Evolutionary conservation across 2,329 filamentous ascomycete species (phyloP).

Genomic region (Fusarium oligoseptatum): DNA sequence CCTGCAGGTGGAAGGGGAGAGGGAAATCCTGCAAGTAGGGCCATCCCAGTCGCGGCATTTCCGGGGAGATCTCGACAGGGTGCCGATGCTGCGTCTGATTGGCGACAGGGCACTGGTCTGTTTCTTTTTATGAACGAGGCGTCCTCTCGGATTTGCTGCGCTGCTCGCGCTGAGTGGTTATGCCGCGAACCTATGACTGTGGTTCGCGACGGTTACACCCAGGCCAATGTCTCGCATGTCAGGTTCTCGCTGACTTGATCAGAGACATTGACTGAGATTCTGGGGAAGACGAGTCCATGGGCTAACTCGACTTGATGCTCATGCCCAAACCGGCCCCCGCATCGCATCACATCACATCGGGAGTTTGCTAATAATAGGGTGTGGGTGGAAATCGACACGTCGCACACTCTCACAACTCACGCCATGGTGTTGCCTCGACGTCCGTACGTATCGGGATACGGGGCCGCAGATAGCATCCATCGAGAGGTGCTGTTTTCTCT

Average conservation of each 20-base stretch:
- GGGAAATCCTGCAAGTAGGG: slow-evolving; percentile 22
- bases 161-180: slow-evolving; percentile 13
- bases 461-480: slow-evolving; percentile 8
- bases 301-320: slow-evolving; percentile 9
- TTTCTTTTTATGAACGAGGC: slow-evolving; percentile 19
- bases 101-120: slow-evolving; percentile 20
- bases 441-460: slow-evolving; percentile 6
- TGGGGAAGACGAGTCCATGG: slow-evolving; percentile 7
- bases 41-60: slow-evolving; percentile 44
- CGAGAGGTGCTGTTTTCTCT: not conserved
- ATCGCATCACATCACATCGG: slow-evolving; percentile 12
- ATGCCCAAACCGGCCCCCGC: slow-evolving; percentile 23
- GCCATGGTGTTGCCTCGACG: slow-evolving; percentile 18
- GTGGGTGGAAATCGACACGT: slow-evolving; percentile 30
- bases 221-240: slow-evolving; percentile 1
- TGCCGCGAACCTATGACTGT: not conserved
- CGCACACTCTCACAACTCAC: slow-evolving; percentile 23
- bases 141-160: not conserved
- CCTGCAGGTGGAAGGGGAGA: not conserved
- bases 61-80: slow-evolving; percentile 36
- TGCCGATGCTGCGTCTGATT: slow-evolving; percentile 28
- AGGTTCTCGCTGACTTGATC: not conserved
- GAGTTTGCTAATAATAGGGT: slow-evolving; percentile 40
- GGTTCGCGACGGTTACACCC: not conserved
- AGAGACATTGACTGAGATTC: not conserved